Evolutionary conservation across 2,329 filamentous ascomycete genomes (phyloP), one percentile per base, ranked within the genome.

Genomic region (Tricladium varicosporioides): DNA sequence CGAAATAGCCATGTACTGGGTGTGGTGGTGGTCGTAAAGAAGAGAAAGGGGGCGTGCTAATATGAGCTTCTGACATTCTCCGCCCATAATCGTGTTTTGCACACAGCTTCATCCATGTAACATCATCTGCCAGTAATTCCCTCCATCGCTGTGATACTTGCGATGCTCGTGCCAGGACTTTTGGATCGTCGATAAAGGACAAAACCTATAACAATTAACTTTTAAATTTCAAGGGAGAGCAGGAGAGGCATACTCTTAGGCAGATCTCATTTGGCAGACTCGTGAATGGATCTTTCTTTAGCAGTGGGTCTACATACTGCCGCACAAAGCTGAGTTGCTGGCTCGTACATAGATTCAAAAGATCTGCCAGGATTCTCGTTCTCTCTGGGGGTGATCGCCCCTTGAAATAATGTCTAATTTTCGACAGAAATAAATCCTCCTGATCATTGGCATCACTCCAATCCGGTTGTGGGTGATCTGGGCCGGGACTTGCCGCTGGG

Each of bases 61-160:
- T 44, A 22, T 69, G 61, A 43, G 63, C 56, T 60, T 69, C 67
- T 14, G 82, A 85, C 53, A 83, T 71, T 57, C 79, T 77, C 45
- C 82, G 79, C 73, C 74, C 85, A 72, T 96, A 99, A 60, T 94
- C 92, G 72, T 96, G 93, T 74, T 96, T 97, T 63, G 95, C 91
- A 71, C 93, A 97, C 16, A 99, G 81, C 60, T 94, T 91, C 77
- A 96, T 97, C 94, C 94, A 99, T 1, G 94, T 96, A 75, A 97
- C 92, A 72, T 99, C 94, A 72, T 99, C 94, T 70, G 89, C 93
- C 50, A 99, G 80, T 7, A 99, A 80, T 73, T 97, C 92, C 61
- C 91, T 84, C 94, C 94, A 99, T 71, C 92, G 84, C 63, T 86
- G 86, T 53, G 94, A 99, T n/a, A 99, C 94, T 72, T 97, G 93